Evolutionary conservation across 257 asterid species (phyloP).

Genomic region (Solanum rostratum): DNA sequence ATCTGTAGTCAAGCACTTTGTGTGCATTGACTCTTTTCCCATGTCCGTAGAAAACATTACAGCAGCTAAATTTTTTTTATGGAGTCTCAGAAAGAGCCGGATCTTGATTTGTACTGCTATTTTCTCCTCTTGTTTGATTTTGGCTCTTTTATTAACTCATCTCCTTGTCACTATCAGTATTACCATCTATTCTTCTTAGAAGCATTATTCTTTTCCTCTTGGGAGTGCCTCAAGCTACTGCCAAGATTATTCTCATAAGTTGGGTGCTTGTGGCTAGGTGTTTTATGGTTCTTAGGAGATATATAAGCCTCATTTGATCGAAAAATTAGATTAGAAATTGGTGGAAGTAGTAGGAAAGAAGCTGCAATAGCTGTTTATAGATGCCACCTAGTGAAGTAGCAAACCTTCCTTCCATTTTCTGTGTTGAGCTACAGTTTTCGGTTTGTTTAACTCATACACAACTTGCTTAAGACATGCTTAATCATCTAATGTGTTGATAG

Average conservation of each 20-base stretch:
- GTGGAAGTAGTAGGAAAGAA: neutral
- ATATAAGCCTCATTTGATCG: neutral
- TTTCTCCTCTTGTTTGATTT: neutral
- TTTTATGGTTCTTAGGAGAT: neutral
- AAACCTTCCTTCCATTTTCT: neutral
- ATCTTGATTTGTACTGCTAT: neutral
- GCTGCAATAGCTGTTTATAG: neutral
- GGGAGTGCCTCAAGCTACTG: neutral
- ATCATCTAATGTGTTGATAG: neutral
- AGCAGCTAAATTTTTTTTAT: neutral
- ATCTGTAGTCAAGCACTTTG: neutral
- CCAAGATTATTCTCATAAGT: neutral
- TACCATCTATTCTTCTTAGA: neutral
- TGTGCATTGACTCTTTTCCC: neutral
- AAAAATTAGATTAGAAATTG: neutral
- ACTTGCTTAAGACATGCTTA: neutral
- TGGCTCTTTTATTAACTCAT: neutral
- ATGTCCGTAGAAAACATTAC: neutral
- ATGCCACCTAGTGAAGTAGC: neutral
- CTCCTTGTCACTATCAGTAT: neutral
- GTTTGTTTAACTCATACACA: neutral
- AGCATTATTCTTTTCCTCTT: neutral
- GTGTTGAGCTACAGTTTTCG: neutral
- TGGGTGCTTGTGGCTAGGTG: neutral
- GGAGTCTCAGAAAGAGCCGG: neutral